Base-by-base conservation (phyloP, 1,284 basidiomycete genomes). In the Pisolithus thermaeus region DNA sequence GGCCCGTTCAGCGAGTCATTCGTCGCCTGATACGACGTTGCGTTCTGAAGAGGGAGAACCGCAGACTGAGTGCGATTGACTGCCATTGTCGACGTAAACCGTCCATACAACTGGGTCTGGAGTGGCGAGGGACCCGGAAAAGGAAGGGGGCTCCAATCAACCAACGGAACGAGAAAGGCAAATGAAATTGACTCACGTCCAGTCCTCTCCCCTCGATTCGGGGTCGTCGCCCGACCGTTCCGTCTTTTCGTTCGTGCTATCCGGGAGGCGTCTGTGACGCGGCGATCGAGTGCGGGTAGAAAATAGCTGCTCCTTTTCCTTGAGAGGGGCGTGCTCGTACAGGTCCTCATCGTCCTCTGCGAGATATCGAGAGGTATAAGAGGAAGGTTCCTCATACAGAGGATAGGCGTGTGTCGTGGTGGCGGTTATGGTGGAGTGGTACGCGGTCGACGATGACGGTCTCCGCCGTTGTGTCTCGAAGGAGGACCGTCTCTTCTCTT, bases 21-120 rank as follows among this genome's bases (percentile, higher is more conserved):
- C 55, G 56, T 36, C 65, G 67, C 59, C 62, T 65, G 22, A 80
- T 59, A 56, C 70, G 62, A 50, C 77, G 73, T 64, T 80, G 77
- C 18, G 79, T 78, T 52, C 81, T 71, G 64, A 83, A 84, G 45
- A 84, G 66, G 53, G 72, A 69, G 59, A 84, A 83, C 38, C 78
- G 72, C 39, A 83, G 57, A 55, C 77, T 67, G 25, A 84, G 71
- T 0, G 70, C 61, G 25, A 83, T 55, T 7, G 81, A 77, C 56
- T 80, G 78, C 81, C 81, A 84, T 50, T 82, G 78, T 22, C 77
- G 70, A 55, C 72, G 70, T 40, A 84, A 64, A 38, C 66, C 67
- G 60, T 82, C 70, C 11, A 70, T 66, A 64, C 81, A 84, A 37
- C 78, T 78, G n/a, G 83, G 81, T 55, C 69, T 76, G 51, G 5